Percentiles rank a stretch among this genome's conserved stretches.
phyloP scores from a whole-genome alignment of 768 basidiomycete genomes.

The Lactifluus pinguis region DNA sequence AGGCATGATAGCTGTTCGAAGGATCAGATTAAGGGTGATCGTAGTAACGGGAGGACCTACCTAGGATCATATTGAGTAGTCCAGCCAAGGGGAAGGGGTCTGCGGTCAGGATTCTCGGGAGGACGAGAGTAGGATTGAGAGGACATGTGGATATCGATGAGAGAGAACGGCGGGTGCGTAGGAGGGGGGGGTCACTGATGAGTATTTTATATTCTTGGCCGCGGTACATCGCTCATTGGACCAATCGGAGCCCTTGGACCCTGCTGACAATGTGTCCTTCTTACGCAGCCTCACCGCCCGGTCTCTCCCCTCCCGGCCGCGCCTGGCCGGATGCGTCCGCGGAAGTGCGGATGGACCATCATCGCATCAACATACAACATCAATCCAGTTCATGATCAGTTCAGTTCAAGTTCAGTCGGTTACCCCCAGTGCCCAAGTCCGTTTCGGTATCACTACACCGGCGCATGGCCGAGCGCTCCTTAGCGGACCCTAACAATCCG shows the following conservation, averaged over 20 bases:
- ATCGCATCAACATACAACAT: background rate
- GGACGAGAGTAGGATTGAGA: constrained; percentile 21
- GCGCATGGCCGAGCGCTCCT: background rate
- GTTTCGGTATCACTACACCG: background rate
- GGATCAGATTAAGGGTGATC: constrained; percentile 18
- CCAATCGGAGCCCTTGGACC: background rate
- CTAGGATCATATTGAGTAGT: constrained; percentile 55
- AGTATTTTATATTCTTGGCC: constrained; percentile 17
- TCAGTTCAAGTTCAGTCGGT: background rate
- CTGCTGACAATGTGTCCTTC: constrained; percentile 4
- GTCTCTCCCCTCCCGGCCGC: constrained; percentile 5
- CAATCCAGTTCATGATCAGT: background rate
- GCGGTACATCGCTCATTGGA: constrained; percentile 6
- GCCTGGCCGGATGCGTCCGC: constrained; percentile 11
- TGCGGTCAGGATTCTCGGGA: constrained; percentile 42
- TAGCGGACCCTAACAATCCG: background rate
- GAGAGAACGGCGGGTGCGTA: constrained; percentile 8
- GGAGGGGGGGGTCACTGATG: constrained; percentile 5
- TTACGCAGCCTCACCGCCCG: constrained; percentile 17
- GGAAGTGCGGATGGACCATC: constrained; percentile 2
- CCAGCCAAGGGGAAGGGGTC: constrained; percentile 62
- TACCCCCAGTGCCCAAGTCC: background rate
- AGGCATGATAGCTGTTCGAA: constrained; percentile 47
- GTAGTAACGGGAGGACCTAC: constrained; percentile 35
- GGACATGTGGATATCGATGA: constrained; percentile 36